Base-by-base conservation (phyloP, 768 basidiomycete genomes). In the Lentinula sp. region DNA sequence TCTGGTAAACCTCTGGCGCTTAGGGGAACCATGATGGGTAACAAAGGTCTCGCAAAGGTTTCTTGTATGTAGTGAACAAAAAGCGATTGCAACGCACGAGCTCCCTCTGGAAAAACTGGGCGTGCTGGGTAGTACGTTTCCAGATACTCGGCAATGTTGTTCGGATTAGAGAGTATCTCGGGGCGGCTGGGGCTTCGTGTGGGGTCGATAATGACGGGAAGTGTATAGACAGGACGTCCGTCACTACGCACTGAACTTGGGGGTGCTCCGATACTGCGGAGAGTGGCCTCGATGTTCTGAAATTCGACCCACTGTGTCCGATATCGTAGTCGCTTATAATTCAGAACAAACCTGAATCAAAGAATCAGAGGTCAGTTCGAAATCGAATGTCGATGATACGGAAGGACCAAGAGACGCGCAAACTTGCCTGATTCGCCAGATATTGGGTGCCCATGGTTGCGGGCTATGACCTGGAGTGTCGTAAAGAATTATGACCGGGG, bases 381-480 rank as follows among this genome's bases (percentile, higher is more conserved):
- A 15, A 33, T 43, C 23, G 28, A 43, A 18, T 33, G 33, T 18
- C 50, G 54, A 23, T 32, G 46, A 3, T 3, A 35, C 4, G 37
- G 13, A 8, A 16, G 23, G 6, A n/a, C 23, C 3, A 5, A 10
- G 37, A 23, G 36, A 63, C 18, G 39, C 8, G 10, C 18, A 41
- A 13, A 16, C 74, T 35, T 57, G 84, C 87, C 89, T 76, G 63
- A 91, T 81, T 50, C 86, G 78, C 88, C 88, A 90, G 36, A 87
- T 79, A 65, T 87, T 88, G 33, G 89, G 89, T 59, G 85, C 85
- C 88, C 88, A 91, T n/a, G 88, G 81, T 59, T 87, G 84, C 2
- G 84, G 76, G 8, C 77, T 78, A 55, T 76, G 77, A 8, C 86
- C 85, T 35, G 80, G 84, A 18, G 85, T 77, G 63, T 91, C 89